Conservation (phyloP, 2,329 filamentous ascomycete species). For the Apiospora aurea region DNA sequence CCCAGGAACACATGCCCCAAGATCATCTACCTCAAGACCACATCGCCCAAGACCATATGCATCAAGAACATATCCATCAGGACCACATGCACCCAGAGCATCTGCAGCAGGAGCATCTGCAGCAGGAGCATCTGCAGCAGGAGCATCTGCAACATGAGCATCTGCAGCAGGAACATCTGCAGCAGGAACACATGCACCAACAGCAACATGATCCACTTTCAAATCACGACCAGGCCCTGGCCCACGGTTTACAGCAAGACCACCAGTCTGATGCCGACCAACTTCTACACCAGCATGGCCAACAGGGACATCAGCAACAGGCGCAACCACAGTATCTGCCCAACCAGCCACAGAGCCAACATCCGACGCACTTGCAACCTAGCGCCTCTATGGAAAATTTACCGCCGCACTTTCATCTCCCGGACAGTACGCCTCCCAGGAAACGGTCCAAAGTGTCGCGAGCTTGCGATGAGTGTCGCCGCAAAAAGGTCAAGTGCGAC, state of each 20-base stretch:
- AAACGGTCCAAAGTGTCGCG: slow-evolving; percentile 88
- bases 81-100: slow-evolving; percentile 34
- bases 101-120: slow-evolving; percentile 26
- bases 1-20: slow-evolving; percentile 24
- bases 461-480: slow-evolving; percentile 86
- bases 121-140: slow-evolving; percentile 34
- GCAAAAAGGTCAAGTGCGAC: slow-evolving; percentile 92
- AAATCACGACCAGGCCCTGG: slow-evolving; percentile 48
- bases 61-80: slow-evolving; percentile 28
- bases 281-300: slow-evolving; percentile 33
- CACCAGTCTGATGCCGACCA: slow-evolving; percentile 30
- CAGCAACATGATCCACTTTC: slow-evolving; percentile 30
- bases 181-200: slow-evolving; percentile 35
- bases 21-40: slow-evolving; percentile 20
- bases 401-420: slow-evolving; percentile 40
- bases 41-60: slow-evolving; percentile 24
- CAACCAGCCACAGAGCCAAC: slow-evolving; percentile 31
- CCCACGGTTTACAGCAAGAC: slow-evolving; percentile 44
- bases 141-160: too few species aligned
- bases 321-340: slow-evolving; percentile 31
- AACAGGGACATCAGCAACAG: slow-evolving; percentile 28
- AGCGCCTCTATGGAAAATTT: slow-evolving; percentile 37
- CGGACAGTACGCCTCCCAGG: slow-evolving; percentile 66
- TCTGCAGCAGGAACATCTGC: slow-evolving; percentile 33
- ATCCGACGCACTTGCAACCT: slow-evolving; percentile 43